Conservation (phyloP, 805 yeast species). For the Aciculoconidium aculeatum region DNA sequence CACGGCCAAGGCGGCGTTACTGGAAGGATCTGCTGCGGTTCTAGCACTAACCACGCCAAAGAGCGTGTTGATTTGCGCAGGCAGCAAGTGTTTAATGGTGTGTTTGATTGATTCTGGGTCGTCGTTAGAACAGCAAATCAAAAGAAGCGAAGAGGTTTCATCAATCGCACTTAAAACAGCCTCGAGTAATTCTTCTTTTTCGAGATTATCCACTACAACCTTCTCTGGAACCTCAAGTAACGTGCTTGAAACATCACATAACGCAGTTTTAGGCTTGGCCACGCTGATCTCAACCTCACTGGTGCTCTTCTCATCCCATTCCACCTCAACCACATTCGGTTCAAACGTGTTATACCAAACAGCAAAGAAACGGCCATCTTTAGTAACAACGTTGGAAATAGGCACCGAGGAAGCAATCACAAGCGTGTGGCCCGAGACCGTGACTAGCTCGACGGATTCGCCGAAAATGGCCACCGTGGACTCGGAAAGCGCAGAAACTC, state of each 20-base stretch:
- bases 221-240: conserved; percentile 13
- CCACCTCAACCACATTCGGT: conserved; percentile 18
- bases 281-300: conserved; percentile 10
- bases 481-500: too few species aligned
- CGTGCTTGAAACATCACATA: too few species aligned
- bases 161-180: conserved; percentile 4
- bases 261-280: too few species aligned
- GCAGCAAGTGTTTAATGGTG: conserved; percentile 30
- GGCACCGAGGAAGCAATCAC: too few species aligned
- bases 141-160: conserved; percentile 12
- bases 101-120: conserved; percentile 27
- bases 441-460: too few species aligned
- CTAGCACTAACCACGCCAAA: conserved; percentile 23
- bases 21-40: conserved; percentile 25
- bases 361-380: too few species aligned
- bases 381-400: too few species aligned
- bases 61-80: conserved; percentile 14
- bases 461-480: too few species aligned
- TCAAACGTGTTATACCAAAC: conserved; percentile 29
- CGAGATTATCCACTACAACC: conserved; percentile 17
- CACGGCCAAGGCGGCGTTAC: conserved; percentile 25
- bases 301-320: conserved; percentile 8
- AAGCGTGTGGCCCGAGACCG: too few species aligned
- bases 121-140: conserved; percentile 23
- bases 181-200: conserved; percentile 16